phyloP scores from a whole-genome alignment of 2,329 filamentous ascomycete genomes.

The Teratosphaeria viscida region DNA sequence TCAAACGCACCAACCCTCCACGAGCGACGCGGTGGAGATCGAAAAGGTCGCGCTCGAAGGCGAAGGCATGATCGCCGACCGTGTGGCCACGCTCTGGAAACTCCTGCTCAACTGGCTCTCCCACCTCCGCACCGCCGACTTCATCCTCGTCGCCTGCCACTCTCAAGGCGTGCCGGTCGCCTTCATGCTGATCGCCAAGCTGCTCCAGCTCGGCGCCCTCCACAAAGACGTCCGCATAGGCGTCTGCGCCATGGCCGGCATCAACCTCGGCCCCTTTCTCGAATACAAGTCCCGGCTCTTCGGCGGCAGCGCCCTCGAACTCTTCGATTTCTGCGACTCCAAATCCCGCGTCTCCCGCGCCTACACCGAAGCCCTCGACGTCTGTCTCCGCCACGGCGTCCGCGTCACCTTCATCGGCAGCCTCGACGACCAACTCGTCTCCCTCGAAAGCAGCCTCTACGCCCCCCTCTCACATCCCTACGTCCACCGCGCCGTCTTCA shows the following conservation, averaged over 20 bases:
- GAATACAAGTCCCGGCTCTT: conserved; percentile 86
- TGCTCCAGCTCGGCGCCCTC: conserved; percentile 82
- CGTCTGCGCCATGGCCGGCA: conserved; percentile 80
- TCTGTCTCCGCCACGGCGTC: conserved; percentile 66
- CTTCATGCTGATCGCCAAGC: conserved; percentile 82
- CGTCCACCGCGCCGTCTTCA: conserved; percentile 90
- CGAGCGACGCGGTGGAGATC: conserved; percentile 62
- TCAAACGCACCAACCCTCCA: conserved; percentile 47
- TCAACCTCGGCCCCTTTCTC: conserved; percentile 84
- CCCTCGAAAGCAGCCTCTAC: conserved; percentile 85
- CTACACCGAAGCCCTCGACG: conserved; percentile 65
- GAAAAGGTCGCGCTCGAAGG: conserved; percentile 92
- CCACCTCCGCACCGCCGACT: conserved; percentile 74
- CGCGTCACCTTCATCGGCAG: conserved; percentile 83
- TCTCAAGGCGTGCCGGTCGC: conserved; percentile 92
- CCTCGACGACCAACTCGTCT: conserved; percentile 93
- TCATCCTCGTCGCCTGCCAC: conserved; percentile 86
- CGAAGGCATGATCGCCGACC: conserved; percentile 81
- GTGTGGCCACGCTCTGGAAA: conserved; percentile 90
- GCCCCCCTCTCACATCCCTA: conserved; percentile 80
- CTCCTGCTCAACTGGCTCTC: conserved; percentile 91
- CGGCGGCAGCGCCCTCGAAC: conserved; percentile 80
- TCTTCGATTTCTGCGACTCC: conserved; percentile 85
- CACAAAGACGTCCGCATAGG: conserved; percentile 61
- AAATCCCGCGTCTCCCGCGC: conserved; percentile 72